Base-by-base conservation (phyloP, 768 basidiomycete species). In the Tylopilus vinaceipallidus region DNA sequence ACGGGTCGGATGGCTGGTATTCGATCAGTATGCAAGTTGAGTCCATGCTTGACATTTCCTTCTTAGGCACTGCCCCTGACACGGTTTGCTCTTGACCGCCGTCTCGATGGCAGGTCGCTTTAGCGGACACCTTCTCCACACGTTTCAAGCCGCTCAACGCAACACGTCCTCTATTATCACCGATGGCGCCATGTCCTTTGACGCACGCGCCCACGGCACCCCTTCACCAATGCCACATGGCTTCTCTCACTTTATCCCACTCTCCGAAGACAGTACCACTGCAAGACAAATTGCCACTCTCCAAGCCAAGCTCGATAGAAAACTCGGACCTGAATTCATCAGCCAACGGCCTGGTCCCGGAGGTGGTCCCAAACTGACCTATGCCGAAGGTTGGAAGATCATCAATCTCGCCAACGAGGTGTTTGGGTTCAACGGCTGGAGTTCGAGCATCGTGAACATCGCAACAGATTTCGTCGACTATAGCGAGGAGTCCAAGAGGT, bases 341-440 rank as follows among this genome's bases (percentile, higher is more conserved):
- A 92, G 90, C 3, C 85, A 87, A 55, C 77, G 97, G 14, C 86
- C 90, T 7, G 95, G 95, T 4, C 92, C 91, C 2, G 88, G 86
- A 16, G 88, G 87, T 35, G 91, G 89, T 4, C 79, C 81, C 14
- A 97, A 95, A 67, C 73, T 99, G 39, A 94, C 88, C 14, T 98
- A 99, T 63, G 87, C 88, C 1, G 95, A 98, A 65, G 97, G 95
- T 0, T 98, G 95, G 95, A 95, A 92, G 71, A 86, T 94, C 32
- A 97, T 99, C 68, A 95, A 95, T 62, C 78, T 99, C 20, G 97
- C 95, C 2, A 99, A 99, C 65, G 95, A 99, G 56, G 89, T 98
- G 36, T 98, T 99, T 70, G 95, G 95, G 1, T 98, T 93, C 75
- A 92, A 98, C 55, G 97, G 95, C 22, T 95, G 93, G 95, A 89